Conservation (phyloP, 768 basidiomycete genomes). For the Hericium rajendrae region DNA sequence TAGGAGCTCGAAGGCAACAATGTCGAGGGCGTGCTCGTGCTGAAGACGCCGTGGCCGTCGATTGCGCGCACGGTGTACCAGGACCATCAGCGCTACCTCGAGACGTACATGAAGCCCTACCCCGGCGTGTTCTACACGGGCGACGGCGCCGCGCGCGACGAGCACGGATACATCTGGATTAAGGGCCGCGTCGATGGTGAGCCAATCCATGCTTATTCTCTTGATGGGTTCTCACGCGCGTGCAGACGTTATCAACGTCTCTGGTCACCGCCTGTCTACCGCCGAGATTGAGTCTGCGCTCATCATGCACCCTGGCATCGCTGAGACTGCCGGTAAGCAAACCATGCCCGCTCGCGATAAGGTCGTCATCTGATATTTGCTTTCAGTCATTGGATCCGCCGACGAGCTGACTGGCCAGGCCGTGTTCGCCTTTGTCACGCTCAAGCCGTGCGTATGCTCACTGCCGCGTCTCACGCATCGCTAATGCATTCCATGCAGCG, state of each 20-base stretch:
- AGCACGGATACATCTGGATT: constrained; percentile 98
- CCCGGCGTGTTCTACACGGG: constrained; percentile 95
- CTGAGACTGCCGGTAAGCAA: constrained; percentile 72
- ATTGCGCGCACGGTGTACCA: constrained; percentile 88
- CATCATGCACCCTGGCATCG: constrained; percentile 89
- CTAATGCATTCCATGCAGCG: constrained; percentile 29
- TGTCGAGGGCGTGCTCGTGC: constrained; percentile 84
- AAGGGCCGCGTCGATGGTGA: constrained; percentile 91
- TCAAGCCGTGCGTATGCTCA: constrained; percentile 73
- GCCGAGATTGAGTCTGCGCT: constrained; percentile 97
- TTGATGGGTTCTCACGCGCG: not conserved
- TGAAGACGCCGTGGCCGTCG: constrained; percentile 89
- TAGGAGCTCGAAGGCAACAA: constrained; percentile 66
- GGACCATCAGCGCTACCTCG: constrained; percentile 82
- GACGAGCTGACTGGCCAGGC: constrained; percentile 91
- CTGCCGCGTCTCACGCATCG: not conserved
- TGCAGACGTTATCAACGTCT: constrained; percentile 93
- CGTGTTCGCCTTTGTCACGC: constrained; percentile 87
- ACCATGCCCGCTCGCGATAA: constrained; percentile 2
- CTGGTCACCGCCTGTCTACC: constrained; percentile 92
- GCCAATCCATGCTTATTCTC: constrained; percentile 15
- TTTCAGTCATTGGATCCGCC: constrained; percentile 63
- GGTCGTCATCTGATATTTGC: not conserved
- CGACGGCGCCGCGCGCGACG: constrained; percentile 90
- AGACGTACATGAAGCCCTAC: constrained; percentile 79